These are phyloP conservation scores for Calycina marina DNA, from an alignment of 2,329 filamentous ascomycete genomes.

Conservation along the genomic window DNA sequence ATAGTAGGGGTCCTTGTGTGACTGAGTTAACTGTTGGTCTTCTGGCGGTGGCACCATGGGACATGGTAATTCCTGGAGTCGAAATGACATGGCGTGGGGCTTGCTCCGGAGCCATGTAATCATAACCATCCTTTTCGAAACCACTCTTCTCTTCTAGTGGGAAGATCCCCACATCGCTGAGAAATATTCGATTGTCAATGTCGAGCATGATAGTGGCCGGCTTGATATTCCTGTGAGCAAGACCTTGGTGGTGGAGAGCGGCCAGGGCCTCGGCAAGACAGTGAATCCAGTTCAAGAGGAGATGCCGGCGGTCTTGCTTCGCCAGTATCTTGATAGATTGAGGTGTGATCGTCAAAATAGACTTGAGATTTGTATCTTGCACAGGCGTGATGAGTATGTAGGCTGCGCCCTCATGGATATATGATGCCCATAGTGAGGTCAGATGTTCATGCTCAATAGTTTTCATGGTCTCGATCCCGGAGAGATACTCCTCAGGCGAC, in stretches of 20 bases:
- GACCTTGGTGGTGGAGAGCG: conserved; percentile 48
- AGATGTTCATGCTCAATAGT: conserved; percentile 52
- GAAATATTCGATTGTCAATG: conserved; percentile 48
- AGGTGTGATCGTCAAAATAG: conserved; percentile 50
- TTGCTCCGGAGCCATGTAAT: conserved; percentile 56
- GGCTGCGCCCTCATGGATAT: conserved; percentile 46
- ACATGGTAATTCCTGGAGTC: conserved; percentile 16
- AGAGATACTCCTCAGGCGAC: conserved; percentile 38
- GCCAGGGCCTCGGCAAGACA: conserved; percentile 54
- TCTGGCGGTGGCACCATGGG: conserved; percentile 19
- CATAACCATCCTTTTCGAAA: conserved; percentile 56
- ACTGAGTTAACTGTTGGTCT: conserved; percentile 16
- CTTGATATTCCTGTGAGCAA: conserved; percentile 53
- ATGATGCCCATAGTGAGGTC: conserved; percentile 57
- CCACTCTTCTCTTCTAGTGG: conserved; percentile 30
- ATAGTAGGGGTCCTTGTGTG: background rate
- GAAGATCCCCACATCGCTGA: conserved; percentile 44
- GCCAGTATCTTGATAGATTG: conserved; percentile 44
- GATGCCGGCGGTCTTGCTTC: conserved; percentile 41
- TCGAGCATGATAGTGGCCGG: conserved; percentile 58
- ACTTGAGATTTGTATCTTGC: conserved; percentile 50
- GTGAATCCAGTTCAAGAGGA: conserved; percentile 61
- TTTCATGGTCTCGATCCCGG: conserved; percentile 43
- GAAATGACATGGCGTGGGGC: conserved; percentile 24
- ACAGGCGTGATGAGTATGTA: conserved; percentile 55